Evolutionary conservation across 2,329 filamentous ascomycete species (phyloP).

Genomic region (Albophoma yamanashiensis): DNA sequence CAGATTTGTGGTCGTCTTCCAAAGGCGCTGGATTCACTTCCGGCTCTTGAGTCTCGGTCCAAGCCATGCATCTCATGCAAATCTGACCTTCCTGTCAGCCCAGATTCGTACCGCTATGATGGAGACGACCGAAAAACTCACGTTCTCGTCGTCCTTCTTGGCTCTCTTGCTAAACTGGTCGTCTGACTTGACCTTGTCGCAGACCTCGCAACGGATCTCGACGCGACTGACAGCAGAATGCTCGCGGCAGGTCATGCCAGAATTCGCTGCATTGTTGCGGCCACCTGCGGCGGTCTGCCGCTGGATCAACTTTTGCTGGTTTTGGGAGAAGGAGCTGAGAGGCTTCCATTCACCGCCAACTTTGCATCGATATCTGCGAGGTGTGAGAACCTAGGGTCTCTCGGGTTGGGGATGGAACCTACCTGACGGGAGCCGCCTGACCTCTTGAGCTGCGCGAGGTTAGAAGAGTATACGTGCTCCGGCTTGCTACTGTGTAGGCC

Average conservation of each 20-base stretch:
- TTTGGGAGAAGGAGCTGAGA: slow-evolving; percentile 18
- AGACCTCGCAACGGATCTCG: slow-evolving; percentile 21
- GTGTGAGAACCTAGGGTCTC: neutral
- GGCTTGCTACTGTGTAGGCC: neutral
- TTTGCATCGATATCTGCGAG: slow-evolving; percentile 21
- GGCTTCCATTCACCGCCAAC: slow-evolving; percentile 25
- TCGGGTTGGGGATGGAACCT: neutral
- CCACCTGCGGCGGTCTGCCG: slow-evolving; percentile 4
- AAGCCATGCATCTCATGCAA: slow-evolving; percentile 23
- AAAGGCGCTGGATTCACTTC: slow-evolving; percentile 16
- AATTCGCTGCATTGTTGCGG: slow-evolving; percentile 16
- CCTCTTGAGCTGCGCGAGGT: neutral
- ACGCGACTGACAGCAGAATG: slow-evolving; percentile 14
- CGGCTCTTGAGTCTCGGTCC: slow-evolving; percentile 24
- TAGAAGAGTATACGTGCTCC: neutral
- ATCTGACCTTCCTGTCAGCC: slow-evolving; percentile 12
- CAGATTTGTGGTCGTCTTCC: slow-evolving; percentile 20
- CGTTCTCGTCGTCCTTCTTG: slow-evolving; percentile 16
- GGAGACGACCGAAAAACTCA: slow-evolving; percentile 9
- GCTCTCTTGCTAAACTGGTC: slow-evolving; percentile 19
- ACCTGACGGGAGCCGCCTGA: neutral
- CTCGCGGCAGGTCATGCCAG: slow-evolving; percentile 25
- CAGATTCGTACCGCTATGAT: neutral
- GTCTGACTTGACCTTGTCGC: slow-evolving; percentile 13
- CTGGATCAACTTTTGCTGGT: slow-evolving; percentile 17